Conservation (phyloP, 1,284 basidiomycete genomes). For the Exobasidium cylindrosporum region DNA sequence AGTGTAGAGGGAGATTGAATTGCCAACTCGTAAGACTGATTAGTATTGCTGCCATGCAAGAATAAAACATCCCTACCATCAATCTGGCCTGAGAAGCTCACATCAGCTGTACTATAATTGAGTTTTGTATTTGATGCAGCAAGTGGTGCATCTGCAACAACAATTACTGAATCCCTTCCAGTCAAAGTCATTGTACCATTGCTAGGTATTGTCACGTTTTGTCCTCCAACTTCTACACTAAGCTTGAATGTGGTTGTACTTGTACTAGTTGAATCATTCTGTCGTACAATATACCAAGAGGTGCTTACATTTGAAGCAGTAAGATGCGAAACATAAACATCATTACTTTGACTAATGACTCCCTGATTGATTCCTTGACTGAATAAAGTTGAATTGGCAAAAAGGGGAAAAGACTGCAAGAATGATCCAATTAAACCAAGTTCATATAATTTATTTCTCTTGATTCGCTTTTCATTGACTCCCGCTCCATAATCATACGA, state of each 20-base stretch:
- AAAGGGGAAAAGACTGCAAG: constrained; percentile 28
- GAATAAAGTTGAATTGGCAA: constrained; percentile 18
- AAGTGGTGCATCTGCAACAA: background rate
- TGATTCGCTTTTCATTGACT: constrained; percentile 31
- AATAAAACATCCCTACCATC: constrained; percentile 60
- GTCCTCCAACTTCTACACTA: constrained; percentile 3
- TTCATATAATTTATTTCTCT: constrained; percentile 29
- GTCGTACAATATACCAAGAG: constrained; percentile 68
- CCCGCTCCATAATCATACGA: constrained; percentile 57
- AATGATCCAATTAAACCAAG: constrained; percentile 34
- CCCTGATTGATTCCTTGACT: background rate
- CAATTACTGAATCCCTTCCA: constrained; percentile 10
- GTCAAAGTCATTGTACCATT: background rate
- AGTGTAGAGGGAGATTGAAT: constrained; percentile 54
- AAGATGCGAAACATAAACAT: background rate
- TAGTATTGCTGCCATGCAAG: constrained; percentile 59
- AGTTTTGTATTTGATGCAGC: constrained; percentile 53
- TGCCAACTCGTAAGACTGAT: constrained; percentile 62
- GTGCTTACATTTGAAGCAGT: background rate
- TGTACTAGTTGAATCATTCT: constrained; percentile 53
- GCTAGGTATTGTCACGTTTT: background rate
- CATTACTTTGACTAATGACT: background rate
- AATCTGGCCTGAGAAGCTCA: constrained; percentile 60
- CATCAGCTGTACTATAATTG: constrained; percentile 61
- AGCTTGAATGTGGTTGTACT: constrained; percentile 8